These are phyloP conservation scores for Zangia roseola DNA, from an alignment of 768 basidiomycete species.

Conservation along the genomic window DNA sequence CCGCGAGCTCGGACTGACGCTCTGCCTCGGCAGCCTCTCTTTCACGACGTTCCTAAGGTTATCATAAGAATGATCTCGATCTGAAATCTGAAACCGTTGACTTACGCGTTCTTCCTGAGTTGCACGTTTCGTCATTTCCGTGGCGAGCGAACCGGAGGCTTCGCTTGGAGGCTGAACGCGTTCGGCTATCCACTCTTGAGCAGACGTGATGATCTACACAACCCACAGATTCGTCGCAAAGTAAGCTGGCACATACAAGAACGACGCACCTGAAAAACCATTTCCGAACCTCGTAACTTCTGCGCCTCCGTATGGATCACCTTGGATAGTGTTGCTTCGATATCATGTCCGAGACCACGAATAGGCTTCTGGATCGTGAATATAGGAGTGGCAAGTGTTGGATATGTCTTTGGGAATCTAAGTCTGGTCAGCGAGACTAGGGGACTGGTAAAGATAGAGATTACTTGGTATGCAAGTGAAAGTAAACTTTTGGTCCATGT, in stretches of 20 bases:
- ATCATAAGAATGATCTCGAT: neutral
- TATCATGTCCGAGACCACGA: conserved; percentile 55
- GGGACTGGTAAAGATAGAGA: conserved; percentile 12
- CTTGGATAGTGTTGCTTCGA: conserved; percentile 55
- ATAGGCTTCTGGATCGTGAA: conserved; percentile 68
- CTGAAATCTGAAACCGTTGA: neutral
- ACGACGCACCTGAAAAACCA: conserved; percentile 69
- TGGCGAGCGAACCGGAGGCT: conserved; percentile 67
- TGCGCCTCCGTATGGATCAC: conserved; percentile 66
- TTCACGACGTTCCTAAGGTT: conserved; percentile 47
- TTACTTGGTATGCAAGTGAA: conserved; percentile 72
- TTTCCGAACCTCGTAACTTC: conserved; percentile 63
- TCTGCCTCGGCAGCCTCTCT: conserved; percentile 58
- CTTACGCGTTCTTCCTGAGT: conserved; percentile 64
- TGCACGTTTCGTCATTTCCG: conserved; percentile 76
- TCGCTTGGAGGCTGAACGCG: conserved; percentile 59
- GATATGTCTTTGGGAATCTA: conserved; percentile 83
- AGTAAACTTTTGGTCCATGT: conserved; percentile 55
- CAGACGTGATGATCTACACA: conserved; percentile 60
- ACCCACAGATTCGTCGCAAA: neutral
- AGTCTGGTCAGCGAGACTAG: neutral
- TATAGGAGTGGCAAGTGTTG: conserved; percentile 63
- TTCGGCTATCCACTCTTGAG: conserved; percentile 68
- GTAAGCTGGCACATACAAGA: neutral
- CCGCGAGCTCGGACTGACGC: conserved; percentile 47